Base-by-base conservation (phyloP, 371 early-diverging fungal species). In the Phascolomyces articulosus region DNA sequence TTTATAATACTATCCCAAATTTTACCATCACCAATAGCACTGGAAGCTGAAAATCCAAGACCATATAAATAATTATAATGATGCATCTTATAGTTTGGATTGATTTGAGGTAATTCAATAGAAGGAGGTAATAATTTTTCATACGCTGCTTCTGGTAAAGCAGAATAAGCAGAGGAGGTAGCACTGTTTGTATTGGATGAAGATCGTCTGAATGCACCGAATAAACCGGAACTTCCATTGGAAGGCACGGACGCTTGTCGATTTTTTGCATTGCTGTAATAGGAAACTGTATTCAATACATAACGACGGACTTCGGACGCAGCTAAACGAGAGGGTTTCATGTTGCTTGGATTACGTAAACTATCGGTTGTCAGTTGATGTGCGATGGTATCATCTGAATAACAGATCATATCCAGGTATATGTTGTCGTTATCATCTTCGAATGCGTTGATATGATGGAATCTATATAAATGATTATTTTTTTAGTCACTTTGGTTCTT, bases 1-100 rank as follows among this genome's bases (percentile, higher is more conserved):
- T 91, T 91, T 49, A 87, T 82, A 64, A 91, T 86, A 54, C 87
- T 87, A 67, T 91, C 87, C 78, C 87, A 91, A 69, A 91, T 83
- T 31, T 79, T 74, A 18, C 85, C 85, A 24, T 72, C 73, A 15
- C 71, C 70, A 18, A 71, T 66, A 9, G 75, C 64, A 21, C 85
- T 82, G 8, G 65, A 28, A 26, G 70, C 74, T 1, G 77, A 73
- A 41, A 74, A 74, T 4, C 78, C 74, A 51, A 93, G 74, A 9
- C 91, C 91, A 72, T 90, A 93, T 40, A 90, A 73, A 65, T 80
- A 90, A 24, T 80, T 85, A 72, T 92, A 84, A 4, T 79, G 79
- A 41, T 69, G 62, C 60, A 79, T 70, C 28, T 71, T 74, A 34
- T 77, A 86, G 31, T 70, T 64, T 0, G 90, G 91, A 65, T 91